Evolutionary conservation across 2,329 filamentous ascomycete genomes (phyloP), one percentile per base, ranked within the genome.

Genomic region (Pseudogymnoascus sp.): DNA sequence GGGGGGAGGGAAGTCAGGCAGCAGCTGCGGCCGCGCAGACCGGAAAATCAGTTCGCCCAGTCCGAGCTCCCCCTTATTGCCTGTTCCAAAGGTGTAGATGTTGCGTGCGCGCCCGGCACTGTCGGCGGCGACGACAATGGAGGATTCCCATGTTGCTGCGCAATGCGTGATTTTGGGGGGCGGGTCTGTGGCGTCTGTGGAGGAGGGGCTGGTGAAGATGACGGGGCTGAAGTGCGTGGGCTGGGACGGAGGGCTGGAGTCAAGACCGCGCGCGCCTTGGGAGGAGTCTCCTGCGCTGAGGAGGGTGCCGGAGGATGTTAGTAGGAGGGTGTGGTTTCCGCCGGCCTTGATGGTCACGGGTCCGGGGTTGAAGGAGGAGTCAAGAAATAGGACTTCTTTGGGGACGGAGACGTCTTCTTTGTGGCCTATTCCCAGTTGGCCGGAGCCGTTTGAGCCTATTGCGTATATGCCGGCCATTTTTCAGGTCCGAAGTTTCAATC

Each of bases 271-370:
- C 2, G 84, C 82, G 11, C 84, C 84, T 9, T 72, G 78, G 1
- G 75, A 71, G 6, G 75, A 78, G 63, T 87, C 83, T 0, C 92
- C 92, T 52, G 85, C 82, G 69, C 83, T 86, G 69, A 84, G 89
- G 0, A 92, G 76, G 1, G 76, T 68, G 0, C 87, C 87, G 25
- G 78, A 72, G 3, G 77, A 70, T n/a, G 82, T 84, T 9, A 92
- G 77, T 8, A 96, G 72, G 3, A 97, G 76, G 0, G 91, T 95
- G 73, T 97, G 93, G 70, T 97, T 97, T 1, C 92, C 92, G 3
- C 93, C 93, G 6, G 90, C 80, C 62, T 58, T 67, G 6, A 72
- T 64, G 61, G 70, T 66, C 33, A 62, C 60, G 60, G 63, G 55
- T 8, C 59, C 79, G 19, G 77, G 76, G 8, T 72, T 69, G 12